Percentiles rank a stretch among this genome's conserved stretches.
Evolutionary conservation across 139 green algal species (phyloP).

Genomic region (Protoeuglena noctilucae): DNA sequence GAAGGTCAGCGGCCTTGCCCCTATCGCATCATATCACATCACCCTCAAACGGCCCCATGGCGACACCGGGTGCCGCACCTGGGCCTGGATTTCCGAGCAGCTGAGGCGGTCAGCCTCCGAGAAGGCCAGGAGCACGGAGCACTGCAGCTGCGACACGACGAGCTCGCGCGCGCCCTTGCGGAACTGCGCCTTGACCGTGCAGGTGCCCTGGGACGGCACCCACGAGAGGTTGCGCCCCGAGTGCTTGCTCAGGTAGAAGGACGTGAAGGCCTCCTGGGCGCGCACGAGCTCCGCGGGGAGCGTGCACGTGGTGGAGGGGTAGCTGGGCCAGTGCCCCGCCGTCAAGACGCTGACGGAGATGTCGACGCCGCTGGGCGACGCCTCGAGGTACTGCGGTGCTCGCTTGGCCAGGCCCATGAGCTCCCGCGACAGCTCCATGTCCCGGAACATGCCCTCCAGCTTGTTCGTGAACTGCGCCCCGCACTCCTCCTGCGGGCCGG

Average conservation of each 20-base stretch:
- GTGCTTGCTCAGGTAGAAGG: conserved; percentile 91
- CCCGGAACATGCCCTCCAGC: conserved; percentile 98
- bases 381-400: conserved; percentile 7
- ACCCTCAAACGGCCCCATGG: too few relatives aligned
- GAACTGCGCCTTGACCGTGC: conserved; percentile 67
- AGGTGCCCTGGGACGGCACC: conserved; percentile 70
- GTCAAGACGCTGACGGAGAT: conserved; percentile 84
- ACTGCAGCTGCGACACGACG: conserved; percentile 68
- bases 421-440: conserved; percentile 58
- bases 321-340: conserved; percentile 85
- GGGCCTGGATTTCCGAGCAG: conserved; percentile 43
- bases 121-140: conserved; percentile 89
- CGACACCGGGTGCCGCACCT: not conserved
- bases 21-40: too few relatives aligned
- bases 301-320: conserved; percentile 58
- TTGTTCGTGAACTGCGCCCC: conserved; percentile 93
- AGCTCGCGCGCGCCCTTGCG: conserved; percentile 81
- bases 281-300: conserved; percentile 43
- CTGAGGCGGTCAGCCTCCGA: conserved; percentile 62
- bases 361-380: conserved; percentile 29
- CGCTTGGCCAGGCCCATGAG: conserved; percentile 51
- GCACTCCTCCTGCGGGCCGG: conserved; percentile 76
- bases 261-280: conserved; percentile 46
- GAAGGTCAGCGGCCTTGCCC: too few relatives aligned
- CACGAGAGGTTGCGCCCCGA: conserved; percentile 76